Base-by-base conservation (phyloP, 2,329 filamentous ascomycete genomes). In the Fusarium pseudocircinatum region DNA sequence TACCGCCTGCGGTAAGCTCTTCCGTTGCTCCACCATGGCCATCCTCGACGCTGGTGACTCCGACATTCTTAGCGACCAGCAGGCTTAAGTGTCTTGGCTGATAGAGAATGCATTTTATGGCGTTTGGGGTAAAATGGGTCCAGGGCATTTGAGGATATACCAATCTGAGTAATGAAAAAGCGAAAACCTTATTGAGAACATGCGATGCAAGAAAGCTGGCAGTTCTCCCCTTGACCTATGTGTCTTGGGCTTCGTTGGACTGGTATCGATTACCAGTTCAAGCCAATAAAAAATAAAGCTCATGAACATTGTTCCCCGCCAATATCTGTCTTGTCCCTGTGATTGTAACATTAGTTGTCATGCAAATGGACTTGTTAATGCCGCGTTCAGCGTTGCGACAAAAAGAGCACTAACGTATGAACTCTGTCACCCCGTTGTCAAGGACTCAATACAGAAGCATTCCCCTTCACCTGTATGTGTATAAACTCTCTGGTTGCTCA, bases 1-100 rank as follows among this genome's bases (percentile, higher is more conserved):
- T 83, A 98, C 95, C 83, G 95, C 95, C 80, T 98, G 95, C 88
- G 96, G 96, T 90, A 98, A 98, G 90, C 93, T 99, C 84, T 99
- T 97, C 93, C 91, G 95, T 80, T 97, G 94, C 92, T 96, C 94
- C 79, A 97, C 95, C 86, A 97, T 99, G 93, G 92, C 95, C 80
- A 93, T 98, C 83, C 88, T 98, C 78, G 96, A 99, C 87, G 95
- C 95, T 84, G 96, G 96, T 91, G 93, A 98, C 91, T 97, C 94
- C 79, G 96, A 99, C 87, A 99, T 99, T 86, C 91, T 99, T 81
- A 92, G 88, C 86, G 91, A 94, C 85, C 91, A 91, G 84, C 85
- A 87, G 82, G 86, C 88, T 81, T 93, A 92, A 86, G 73, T 74
- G 57, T 60, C 56, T 57, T 54, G 36, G 57, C 50, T 63, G 75